A percentile compares a stretch with the other conserved stretches of the same genome.
Conservation (phyloP, 371 early-diverging fungal genomes). For the Massospora cicadina region DNA sequence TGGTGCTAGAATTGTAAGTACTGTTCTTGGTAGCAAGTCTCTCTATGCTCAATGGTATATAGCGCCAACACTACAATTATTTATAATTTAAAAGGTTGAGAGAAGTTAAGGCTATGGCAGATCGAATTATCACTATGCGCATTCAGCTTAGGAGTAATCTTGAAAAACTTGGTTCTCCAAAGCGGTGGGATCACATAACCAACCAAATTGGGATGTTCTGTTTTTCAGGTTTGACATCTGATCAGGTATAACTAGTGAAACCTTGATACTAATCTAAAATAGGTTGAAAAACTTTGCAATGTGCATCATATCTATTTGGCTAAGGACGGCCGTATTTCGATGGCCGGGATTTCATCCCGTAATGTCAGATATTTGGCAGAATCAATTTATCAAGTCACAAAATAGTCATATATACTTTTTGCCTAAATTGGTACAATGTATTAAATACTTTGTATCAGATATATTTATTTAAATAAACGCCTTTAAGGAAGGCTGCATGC, state of each 20-base stretch:
- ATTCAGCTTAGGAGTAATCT: slow-evolving; percentile 54
- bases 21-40: slow-evolving; percentile 57
- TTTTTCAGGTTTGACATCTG: slow-evolving; percentile 86
- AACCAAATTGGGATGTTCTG: slow-evolving; percentile 99
- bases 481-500: no score
- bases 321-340: slow-evolving; percentile 90
- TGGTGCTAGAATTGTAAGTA: slow-evolving; percentile 86
- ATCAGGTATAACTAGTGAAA: slow-evolving; percentile 23
- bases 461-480: no score
- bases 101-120: slow-evolving; percentile 94
- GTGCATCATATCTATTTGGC: slow-evolving; percentile 92
- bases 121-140: slow-evolving; percentile 92
- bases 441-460: no score
- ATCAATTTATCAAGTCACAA: slow-evolving; percentile 89
- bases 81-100: slow-evolving; percentile 22
- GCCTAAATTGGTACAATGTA: no score
- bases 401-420: no score
- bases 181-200: slow-evolving; percentile 86
- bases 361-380: slow-evolving; percentile 93
- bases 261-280: no score
- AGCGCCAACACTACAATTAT: not conserved
- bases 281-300: slow-evolving; percentile 60
- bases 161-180: slow-evolving; percentile 57
- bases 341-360: slow-evolving; percentile 82
- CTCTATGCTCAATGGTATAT: slow-evolving; percentile 70